Conservation (phyloP, 2,329 filamentous ascomycete genomes). For the Trichoderma sp. region DNA sequence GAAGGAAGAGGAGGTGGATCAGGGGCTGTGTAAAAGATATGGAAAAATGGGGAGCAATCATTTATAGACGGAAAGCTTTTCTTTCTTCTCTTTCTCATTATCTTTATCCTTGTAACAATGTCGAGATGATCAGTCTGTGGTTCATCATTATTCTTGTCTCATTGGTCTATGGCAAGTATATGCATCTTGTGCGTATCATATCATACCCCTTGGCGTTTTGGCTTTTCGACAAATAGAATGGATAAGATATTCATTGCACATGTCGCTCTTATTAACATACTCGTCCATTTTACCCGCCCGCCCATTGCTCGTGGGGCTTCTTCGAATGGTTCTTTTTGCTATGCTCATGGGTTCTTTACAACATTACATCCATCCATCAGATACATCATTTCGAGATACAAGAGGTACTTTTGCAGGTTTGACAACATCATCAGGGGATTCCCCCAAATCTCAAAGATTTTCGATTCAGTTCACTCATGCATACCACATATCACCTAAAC, state of each 20-base stretch:
- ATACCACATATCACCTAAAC: not conserved
- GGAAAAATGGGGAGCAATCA: not conserved
- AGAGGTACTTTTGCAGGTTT: not conserved
- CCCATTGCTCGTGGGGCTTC: too few relatives aligned
- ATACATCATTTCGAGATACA: not conserved
- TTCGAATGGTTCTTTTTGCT: too few relatives aligned
- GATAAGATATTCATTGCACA: not conserved
- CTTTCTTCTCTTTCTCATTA: not conserved
- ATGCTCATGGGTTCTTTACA: not conserved
- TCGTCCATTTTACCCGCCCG: too few relatives aligned
- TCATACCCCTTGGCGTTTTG: conserved; percentile 26
- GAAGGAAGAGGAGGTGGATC: conserved; percentile 35
- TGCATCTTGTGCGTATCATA: conserved; percentile 24
- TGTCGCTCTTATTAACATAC: not conserved
- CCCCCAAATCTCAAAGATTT: too few relatives aligned
- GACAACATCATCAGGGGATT: not conserved
- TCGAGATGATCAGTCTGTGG: too few relatives aligned
- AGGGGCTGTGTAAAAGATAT: conserved; percentile 33
- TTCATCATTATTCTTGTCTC: not conserved
- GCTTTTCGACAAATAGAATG: conserved; percentile 22
- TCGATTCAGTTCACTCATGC: too few relatives aligned
- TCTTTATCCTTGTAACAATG: not conserved
- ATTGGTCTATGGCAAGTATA: conserved; percentile 15
- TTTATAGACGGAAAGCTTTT: conserved; percentile 8
- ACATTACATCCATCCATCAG: not conserved